Evolutionary conservation across 345 rosid genomes (phyloP).

Genomic region (Populus deltoides): DNA sequence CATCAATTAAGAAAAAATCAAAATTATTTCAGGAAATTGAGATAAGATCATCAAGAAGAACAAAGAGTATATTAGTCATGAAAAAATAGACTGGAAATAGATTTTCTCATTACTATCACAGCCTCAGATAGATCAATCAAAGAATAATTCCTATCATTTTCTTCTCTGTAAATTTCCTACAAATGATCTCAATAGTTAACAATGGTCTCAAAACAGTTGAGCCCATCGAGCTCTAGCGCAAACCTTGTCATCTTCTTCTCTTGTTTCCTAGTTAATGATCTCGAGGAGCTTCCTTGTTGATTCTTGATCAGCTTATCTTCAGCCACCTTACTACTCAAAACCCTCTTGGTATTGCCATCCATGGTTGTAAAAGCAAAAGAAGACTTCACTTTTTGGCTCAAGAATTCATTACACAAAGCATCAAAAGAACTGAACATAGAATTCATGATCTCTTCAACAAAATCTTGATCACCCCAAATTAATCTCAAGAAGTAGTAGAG

Average conservation of each 20-base stretch:
- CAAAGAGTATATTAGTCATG: not conserved
- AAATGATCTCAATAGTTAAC: conserved; percentile 19
- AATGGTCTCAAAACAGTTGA: conserved; percentile 67
- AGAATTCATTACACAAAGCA: conserved; percentile 50
- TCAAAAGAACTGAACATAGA: conserved; percentile 79
- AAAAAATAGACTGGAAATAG: not conserved
- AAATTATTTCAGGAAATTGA: not conserved
- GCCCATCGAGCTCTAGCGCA: conserved; percentile 63
- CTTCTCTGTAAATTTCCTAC: not conserved
- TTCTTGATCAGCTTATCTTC: not conserved
- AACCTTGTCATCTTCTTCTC: conserved; percentile 36
- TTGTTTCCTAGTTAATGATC: not conserved
- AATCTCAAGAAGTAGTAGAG: not conserved
- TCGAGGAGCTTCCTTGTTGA: not conserved
- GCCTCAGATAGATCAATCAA: not conserved
- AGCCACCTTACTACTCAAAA: not conserved
- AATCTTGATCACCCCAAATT: not conserved
- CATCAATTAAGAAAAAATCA: not conserved
- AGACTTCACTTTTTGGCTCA: conserved; percentile 40
- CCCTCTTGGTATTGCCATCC: not conserved
- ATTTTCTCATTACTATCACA: not conserved
- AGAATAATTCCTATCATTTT: not conserved
- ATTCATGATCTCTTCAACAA: conserved; percentile 41
- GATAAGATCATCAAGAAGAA: not conserved
- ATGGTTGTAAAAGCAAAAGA: conserved; percentile 14